Conservation (phyloP, 2,329 filamentous ascomycete genomes). For the Xylariomycetidae sp. region DNA sequence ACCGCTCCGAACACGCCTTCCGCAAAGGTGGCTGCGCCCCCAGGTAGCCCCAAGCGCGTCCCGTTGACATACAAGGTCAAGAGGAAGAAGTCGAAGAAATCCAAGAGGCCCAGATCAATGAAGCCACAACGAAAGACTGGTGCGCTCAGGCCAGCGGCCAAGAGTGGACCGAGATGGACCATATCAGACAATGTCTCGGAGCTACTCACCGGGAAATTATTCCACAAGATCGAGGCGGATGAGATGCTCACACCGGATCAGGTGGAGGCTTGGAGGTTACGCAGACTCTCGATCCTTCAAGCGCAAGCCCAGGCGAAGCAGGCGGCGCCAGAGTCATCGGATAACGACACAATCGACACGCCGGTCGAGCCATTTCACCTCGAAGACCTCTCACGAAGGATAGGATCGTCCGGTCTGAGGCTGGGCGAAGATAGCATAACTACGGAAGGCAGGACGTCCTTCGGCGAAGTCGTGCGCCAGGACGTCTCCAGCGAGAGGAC, state of each 20-base stretch:
- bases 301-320: conserved; percentile 13
- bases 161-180: conserved; percentile 43
- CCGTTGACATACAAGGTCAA: background rate
- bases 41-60: no score
- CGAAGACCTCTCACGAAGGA: conserved; percentile 40
- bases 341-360: conserved; percentile 32
- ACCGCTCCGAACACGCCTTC: no score
- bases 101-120: conserved; percentile 15
- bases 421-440: conserved; percentile 22
- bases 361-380: conserved; percentile 47
- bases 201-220: conserved; percentile 49
- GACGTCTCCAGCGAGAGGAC: conserved; percentile 19
- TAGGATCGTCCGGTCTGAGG: conserved; percentile 34
- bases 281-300: conserved; percentile 30
- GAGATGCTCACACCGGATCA: conserved; percentile 54
- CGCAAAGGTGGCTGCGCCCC: no score
- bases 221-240: conserved; percentile 52
- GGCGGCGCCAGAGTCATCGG: conserved; percentile 25
- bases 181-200: conserved; percentile 55
- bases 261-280: conserved; percentile 41
- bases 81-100: conserved; percentile 26
- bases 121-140: conserved; percentile 20
- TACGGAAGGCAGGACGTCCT: conserved; percentile 23
- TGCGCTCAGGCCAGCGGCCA: conserved; percentile 19
- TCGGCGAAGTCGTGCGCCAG: conserved; percentile 15